These are phyloP conservation scores for Colletotrichum tanaceti DNA, from an alignment of 2,329 filamentous ascomycete species.

Conservation along the genomic window DNA sequence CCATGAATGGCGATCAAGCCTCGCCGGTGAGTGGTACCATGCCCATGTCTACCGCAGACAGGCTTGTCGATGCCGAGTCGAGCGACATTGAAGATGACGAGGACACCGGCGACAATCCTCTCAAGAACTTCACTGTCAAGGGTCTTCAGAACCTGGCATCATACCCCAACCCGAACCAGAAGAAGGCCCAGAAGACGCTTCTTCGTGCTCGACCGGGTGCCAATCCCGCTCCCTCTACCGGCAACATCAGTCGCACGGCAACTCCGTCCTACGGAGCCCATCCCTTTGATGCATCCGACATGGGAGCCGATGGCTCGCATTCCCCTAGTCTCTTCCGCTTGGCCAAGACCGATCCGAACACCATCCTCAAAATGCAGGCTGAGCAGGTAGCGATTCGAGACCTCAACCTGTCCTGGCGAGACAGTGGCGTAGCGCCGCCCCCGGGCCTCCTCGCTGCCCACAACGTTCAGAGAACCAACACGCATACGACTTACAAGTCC, in stretches of 20 bases:
- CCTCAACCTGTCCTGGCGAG: slow-evolving; percentile 14
- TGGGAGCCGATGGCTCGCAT: slow-evolving; percentile 8
- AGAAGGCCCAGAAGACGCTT: slow-evolving; percentile 61
- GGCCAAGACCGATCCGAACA: slow-evolving; percentile 13
- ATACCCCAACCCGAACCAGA: slow-evolving; percentile 66
- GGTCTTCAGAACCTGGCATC: slow-evolving; percentile 66
- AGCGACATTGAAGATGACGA: slow-evolving; percentile 46
- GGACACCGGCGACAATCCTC: slow-evolving; percentile 45
- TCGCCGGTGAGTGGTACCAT: slow-evolving; percentile 43
- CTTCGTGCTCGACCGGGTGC: slow-evolving; percentile 45
- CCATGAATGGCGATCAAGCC: slow-evolving; percentile 42
- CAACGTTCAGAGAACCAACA: slow-evolving; percentile 24
- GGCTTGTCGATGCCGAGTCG: slow-evolving; percentile 43
- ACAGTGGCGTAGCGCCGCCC: slow-evolving; percentile 27
- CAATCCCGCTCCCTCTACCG: slow-evolving; percentile 37
- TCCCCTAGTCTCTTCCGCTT: slow-evolving; percentile 25
- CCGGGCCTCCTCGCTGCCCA: slow-evolving; percentile 9
- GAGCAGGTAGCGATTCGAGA: slow-evolving; percentile 22
- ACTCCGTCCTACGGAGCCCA: slow-evolving; percentile 22
- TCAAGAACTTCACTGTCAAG: slow-evolving; percentile 58
- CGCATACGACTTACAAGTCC: slow-evolving; percentile 38
- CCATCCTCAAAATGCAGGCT: slow-evolving; percentile 9
- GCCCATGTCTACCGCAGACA: slow-evolving; percentile 43
- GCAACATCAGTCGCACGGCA: slow-evolving; percentile 38
- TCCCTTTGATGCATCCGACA: slow-evolving; percentile 12